Conservation (phyloP, 805 yeast genomes). For the Wickerhamomyces subpelliculosus region DNA sequence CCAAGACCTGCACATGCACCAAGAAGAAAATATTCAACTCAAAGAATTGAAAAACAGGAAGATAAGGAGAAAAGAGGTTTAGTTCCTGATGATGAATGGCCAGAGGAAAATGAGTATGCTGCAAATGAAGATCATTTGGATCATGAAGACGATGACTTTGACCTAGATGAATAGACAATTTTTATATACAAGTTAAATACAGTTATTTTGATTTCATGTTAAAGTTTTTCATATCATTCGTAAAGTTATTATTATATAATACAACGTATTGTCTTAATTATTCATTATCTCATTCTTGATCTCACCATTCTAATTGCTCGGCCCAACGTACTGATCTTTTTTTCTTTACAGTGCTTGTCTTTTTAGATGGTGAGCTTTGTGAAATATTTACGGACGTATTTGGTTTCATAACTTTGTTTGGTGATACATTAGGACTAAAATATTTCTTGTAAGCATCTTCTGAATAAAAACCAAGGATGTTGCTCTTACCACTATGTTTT, state of each 20-base stretch:
- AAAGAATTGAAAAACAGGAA: not conserved
- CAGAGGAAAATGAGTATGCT: no score
- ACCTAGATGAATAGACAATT: not conserved
- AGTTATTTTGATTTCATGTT: no score
- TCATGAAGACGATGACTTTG: not conserved
- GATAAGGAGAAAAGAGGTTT: not conserved
- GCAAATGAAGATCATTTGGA: no score
- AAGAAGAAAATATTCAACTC: slow-evolving; percentile 1
- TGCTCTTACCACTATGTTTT: not conserved
- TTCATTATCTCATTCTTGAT: no score
- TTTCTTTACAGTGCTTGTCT: not conserved
- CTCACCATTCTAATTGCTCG: slow-evolving; percentile 2
- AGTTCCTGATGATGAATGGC: not conserved
- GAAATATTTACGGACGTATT: no score
- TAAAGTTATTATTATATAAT: no score
- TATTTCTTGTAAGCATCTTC: not conserved
- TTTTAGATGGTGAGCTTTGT: not conserved
- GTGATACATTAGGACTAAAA: not conserved
- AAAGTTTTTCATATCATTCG: no score
- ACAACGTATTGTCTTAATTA: no score
- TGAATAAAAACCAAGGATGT: not conserved
- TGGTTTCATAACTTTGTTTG: not conserved
- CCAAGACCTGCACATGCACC: slow-evolving; percentile 17
- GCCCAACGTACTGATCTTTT: slow-evolving; percentile 3
- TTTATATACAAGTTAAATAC: no score